Percentiles rank a stretch among this genome's conserved stretches.
Evolutionary conservation across 2,329 filamentous ascomycete genomes (phyloP).

Genomic region (Nigrospora oryzae): DNA sequence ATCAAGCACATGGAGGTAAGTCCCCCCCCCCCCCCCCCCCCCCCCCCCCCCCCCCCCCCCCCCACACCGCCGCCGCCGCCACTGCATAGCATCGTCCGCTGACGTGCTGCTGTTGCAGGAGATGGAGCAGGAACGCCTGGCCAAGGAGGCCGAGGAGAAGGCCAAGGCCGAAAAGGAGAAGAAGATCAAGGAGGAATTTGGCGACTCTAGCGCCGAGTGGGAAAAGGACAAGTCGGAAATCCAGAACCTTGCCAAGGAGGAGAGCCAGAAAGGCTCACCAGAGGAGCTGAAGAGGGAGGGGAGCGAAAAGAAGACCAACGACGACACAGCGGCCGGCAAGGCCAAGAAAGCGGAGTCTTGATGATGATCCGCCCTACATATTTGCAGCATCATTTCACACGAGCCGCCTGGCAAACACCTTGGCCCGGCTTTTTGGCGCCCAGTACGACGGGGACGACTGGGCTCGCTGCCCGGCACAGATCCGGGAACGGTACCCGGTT

Average conservation of each 20-base stretch:
- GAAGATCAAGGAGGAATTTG: slow-evolving; percentile 74
- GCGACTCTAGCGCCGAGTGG: slow-evolving; percentile 72
- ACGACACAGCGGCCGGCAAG: background rate
- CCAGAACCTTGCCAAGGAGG: slow-evolving; percentile 55
- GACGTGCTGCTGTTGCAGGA: slow-evolving; percentile 42
- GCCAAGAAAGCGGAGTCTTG: slow-evolving; percentile 1
- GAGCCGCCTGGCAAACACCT: too few relatives aligned
- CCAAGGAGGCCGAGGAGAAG: slow-evolving; percentile 71
- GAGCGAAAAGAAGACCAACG: background rate
- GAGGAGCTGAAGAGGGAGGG: background rate
- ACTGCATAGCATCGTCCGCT: background rate
- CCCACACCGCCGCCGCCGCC: too few relatives aligned
- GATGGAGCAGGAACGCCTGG: slow-evolving; percentile 82
- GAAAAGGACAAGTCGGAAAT: slow-evolving; percentile 82
- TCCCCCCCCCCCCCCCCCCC: too few relatives aligned
- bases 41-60: too few relatives aligned
- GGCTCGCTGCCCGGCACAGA: too few relatives aligned
- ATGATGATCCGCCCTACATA: background rate
- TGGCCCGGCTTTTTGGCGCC: too few relatives aligned
- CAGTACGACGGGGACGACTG: too few relatives aligned
- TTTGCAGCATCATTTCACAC: too few relatives aligned
- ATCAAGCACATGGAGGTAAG: slow-evolving; percentile 87
- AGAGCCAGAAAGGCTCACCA: slow-evolving; percentile 14
- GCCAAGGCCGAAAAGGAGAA: slow-evolving; percentile 64
- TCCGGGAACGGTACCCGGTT: too few relatives aligned